These are phyloP conservation scores for Wickerhamiella nectarea DNA, from an alignment of 805 yeast species.

Conservation along the genomic window DNA sequence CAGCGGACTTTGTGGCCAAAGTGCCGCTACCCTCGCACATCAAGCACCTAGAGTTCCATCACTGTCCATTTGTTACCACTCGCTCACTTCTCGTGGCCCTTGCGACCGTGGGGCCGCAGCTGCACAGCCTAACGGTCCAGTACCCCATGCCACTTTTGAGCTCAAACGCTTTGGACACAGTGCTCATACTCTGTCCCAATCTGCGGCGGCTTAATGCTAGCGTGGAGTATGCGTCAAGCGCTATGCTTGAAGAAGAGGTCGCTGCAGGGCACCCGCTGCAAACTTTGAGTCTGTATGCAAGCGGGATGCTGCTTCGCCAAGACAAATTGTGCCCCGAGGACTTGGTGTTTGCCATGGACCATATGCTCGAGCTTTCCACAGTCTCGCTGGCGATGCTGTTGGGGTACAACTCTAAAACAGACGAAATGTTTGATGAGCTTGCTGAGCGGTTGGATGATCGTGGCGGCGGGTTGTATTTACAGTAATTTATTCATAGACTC, in stretches of 20 bases:
- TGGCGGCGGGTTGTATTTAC: constrained; percentile 40
- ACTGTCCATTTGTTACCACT: constrained; percentile 68
- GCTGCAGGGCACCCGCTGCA: constrained; percentile 36
- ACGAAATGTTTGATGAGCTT: constrained; percentile 45
- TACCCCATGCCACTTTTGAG: constrained; percentile 81
- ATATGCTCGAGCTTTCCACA: constrained; percentile 53
- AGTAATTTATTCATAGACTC: background rate
- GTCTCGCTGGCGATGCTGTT: constrained; percentile 59
- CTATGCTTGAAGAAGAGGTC: constrained; percentile 28
- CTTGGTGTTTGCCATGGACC: constrained; percentile 70
- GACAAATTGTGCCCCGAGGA: constrained; percentile 80
- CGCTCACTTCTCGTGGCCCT: constrained; percentile 50
- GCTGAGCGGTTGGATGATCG: constrained; percentile 58
- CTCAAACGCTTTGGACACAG: constrained; percentile 55
- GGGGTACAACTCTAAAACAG: constrained; percentile 56
- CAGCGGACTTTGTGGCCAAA: constrained; percentile 59
- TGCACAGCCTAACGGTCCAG: constrained; percentile 50
- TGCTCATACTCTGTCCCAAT: constrained; percentile 66
- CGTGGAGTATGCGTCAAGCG: constrained; percentile 59
- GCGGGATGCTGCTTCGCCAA: constrained; percentile 73
- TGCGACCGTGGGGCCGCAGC: constrained; percentile 48
- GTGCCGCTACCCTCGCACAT: constrained; percentile 65
- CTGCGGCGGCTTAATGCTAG: constrained; percentile 49
- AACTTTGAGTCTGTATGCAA: constrained; percentile 58
- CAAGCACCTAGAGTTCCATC: constrained; percentile 61